Evolutionary conservation across 1,284 basidiomycete species (phyloP).

Genomic region (Irpex sp.): DNA sequence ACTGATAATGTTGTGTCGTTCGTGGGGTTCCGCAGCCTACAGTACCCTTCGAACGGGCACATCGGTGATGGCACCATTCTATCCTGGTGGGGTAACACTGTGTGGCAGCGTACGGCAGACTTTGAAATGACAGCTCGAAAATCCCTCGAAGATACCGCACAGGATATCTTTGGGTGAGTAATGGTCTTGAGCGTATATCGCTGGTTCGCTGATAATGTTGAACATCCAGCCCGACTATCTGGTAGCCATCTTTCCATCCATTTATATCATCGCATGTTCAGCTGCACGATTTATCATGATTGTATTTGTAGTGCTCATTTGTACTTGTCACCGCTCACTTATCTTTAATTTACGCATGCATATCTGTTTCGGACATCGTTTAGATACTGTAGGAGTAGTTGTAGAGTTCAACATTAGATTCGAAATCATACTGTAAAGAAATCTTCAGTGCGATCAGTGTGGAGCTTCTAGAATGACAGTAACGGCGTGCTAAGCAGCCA

Average conservation of each 20-base stretch:
- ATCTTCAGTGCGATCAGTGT: too few relatives aligned
- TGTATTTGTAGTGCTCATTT: not conserved
- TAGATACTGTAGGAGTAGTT: not conserved
- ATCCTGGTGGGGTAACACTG: conserved; percentile 42
- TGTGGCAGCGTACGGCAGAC: conserved; percentile 33
- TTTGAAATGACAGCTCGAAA: conserved; percentile 24
- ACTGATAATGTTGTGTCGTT: not conserved
- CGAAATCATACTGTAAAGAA: not conserved
- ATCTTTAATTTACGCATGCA: not conserved
- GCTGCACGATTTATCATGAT: not conserved
- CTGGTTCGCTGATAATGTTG: not conserved
- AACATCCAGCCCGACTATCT: not conserved
- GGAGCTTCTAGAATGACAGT: too few relatives aligned
- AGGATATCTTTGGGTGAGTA: conserved; percentile 8
- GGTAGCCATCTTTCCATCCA: not conserved
- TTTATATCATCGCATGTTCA: not conserved
- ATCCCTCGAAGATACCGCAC: conserved; percentile 1
- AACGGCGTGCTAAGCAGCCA: not conserved
- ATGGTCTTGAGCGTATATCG: not conserved
- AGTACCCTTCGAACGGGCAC: conserved; percentile 39
- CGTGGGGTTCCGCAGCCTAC: conserved; percentile 26
- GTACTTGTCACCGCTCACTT: not conserved
- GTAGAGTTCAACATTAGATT: not conserved
- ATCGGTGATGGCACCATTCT: conserved; percentile 37
- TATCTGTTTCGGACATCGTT: not conserved